Base-by-base conservation (phyloP, 139 green algal genomes). In the Closterium sp. region DNA sequence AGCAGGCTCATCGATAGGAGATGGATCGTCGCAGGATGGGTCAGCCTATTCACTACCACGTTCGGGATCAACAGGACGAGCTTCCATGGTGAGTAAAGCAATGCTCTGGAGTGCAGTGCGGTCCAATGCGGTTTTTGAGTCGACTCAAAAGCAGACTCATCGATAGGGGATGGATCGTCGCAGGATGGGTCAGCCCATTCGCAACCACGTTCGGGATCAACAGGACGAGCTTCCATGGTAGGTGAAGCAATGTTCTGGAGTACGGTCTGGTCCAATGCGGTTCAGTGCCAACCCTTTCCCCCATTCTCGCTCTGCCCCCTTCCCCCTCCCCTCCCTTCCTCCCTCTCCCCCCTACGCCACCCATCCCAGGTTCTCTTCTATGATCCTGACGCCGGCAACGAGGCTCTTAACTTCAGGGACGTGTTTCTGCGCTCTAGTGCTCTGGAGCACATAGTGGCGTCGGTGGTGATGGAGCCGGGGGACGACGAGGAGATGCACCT, bases 371-470 rank as follows among this genome's bases (percentile, higher is more conserved):
- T 91, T 0, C 88, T 93, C 9, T 93, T 93, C 25, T 93, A 93
- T 90, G 91, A 93, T n/a, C 66, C 87, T 16, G 91, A 93, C 21
- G 69, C 93, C 23, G 66, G 91, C 91, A 93, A 69, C 31, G 91
- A 92, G 33, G 89, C 91, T 7, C 88, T 93, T 33, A 93, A 30
- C 38, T 93, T 93, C 69, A 28, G 91, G 19, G 91, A 93, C 91
- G 87, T 93, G 6, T 93, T 93, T 93, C 91, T 93, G 32, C 32
- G 83, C 8, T 93, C 89, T 88, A 76, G 33, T 25, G 91, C 91
- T 33, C 55, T 93, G 88, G 91, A 93, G 34, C 93, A 93, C n/a
- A 91, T 93, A 12, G 43, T 87, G 31, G 43, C 84, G 7, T 93
- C 87, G 7, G 12, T 93, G 23, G 91, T 93, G 34, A 90, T 93